Evolutionary conservation across 2,329 filamentous ascomycete species (phyloP).

Genomic region (Didymosphaeria variabile): DNA sequence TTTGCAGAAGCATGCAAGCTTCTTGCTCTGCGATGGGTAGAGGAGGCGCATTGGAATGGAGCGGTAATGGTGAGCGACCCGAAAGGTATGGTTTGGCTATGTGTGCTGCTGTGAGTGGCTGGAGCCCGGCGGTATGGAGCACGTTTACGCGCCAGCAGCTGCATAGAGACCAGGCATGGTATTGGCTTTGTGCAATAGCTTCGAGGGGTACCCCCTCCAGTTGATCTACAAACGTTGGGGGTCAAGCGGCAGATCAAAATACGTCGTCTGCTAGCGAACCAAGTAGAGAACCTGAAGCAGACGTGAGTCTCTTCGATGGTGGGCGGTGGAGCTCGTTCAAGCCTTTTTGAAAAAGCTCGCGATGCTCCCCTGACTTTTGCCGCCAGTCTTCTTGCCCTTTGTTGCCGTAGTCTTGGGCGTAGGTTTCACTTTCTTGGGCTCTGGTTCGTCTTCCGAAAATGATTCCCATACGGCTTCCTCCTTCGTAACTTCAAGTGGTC

Average conservation of each 20-base stretch:
- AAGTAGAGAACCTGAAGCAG: background rate
- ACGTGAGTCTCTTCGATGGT: background rate
- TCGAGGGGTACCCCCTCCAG: background rate
- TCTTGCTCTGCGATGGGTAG: slow-evolving; percentile 7
- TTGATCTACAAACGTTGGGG: slow-evolving; percentile 6
- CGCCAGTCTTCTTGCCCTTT: slow-evolving; percentile 62
- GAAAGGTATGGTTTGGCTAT: slow-evolving; percentile 18
- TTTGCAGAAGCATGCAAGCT: background rate
- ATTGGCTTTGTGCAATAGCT: slow-evolving; percentile 1
- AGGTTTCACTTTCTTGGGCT: slow-evolving; percentile 63
- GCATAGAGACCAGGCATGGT: slow-evolving; percentile 1
- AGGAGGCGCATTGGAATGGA: slow-evolving; percentile 10
- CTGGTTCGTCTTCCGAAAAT: slow-evolving; percentile 87
- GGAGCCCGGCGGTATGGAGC: background rate
- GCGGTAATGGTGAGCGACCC: slow-evolving; percentile 8
- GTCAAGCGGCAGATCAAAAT: slow-evolving; percentile 3
- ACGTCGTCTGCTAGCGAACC: background rate
- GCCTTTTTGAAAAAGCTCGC: slow-evolving; percentile 95
- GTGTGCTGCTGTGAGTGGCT: slow-evolving; percentile 28
- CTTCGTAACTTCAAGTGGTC: slow-evolving; percentile 73
- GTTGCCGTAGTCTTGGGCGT: slow-evolving; percentile 50
- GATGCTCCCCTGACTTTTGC: slow-evolving; percentile 76
- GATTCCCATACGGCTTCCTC: slow-evolving; percentile 90
- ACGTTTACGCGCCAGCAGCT: slow-evolving; percentile 2
- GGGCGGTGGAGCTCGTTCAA: slow-evolving; percentile 23